Evolutionary conservation across 441 rosid species (phyloP).

Genomic region (Populus hybrid): DNA sequence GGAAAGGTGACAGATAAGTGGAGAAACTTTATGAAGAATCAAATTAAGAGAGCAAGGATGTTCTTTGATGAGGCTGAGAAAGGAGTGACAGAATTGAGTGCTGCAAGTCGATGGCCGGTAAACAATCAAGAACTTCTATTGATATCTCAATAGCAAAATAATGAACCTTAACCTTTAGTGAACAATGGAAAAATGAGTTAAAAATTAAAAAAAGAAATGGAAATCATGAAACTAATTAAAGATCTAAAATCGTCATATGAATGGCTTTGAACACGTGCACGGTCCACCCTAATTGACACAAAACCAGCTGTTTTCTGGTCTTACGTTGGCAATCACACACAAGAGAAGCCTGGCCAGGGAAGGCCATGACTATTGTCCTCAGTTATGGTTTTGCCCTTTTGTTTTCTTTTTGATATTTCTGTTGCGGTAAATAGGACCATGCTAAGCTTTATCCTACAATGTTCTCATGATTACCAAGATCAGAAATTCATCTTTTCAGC

Average conservation of each 20-base stretch:
- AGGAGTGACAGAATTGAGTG: constrained; percentile 71
- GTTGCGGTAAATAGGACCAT: background rate
- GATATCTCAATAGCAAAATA: background rate
- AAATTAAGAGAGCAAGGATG: constrained; percentile 82
- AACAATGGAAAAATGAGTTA: background rate
- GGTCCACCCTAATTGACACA: background rate
- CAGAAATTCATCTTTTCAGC: background rate
- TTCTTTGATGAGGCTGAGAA: constrained; percentile 81
- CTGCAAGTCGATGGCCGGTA: constrained; percentile 96
- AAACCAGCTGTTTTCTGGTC: background rate
- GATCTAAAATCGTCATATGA: background rate
- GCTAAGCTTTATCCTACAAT: background rate
- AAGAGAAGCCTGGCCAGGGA: background rate
- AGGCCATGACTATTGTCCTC: background rate
- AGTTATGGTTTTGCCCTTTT: background rate
- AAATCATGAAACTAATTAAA: background rate
- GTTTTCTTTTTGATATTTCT: background rate
- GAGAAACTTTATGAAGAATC: constrained; percentile 86
- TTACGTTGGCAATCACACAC: background rate
- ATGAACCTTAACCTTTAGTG: background rate
- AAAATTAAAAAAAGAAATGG: too few species aligned
- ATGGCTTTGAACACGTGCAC: background rate
- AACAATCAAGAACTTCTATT: constrained; percentile 9
- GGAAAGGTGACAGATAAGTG: constrained; percentile 77
- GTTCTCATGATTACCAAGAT: background rate